These are phyloP conservation scores for Podospora conica DNA, from an alignment of 495 filamentous ascomycete species.

Conservation along the genomic window DNA sequence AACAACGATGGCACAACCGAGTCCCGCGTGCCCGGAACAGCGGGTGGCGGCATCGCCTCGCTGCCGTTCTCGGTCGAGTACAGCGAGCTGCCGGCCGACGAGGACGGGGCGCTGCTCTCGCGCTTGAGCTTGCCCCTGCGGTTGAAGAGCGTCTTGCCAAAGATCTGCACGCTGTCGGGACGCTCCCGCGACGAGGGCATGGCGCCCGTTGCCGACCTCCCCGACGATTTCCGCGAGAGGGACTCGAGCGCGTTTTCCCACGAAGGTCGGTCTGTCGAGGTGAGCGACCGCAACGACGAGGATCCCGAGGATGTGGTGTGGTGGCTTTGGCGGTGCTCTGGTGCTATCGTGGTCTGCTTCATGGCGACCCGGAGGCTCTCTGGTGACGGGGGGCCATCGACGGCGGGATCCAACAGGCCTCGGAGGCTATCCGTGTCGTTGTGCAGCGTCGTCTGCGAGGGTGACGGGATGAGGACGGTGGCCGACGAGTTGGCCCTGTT, in stretches of 20 bases:
- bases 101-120: conserved; percentile 37
- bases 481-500: conserved; percentile 3
- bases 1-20: conserved; percentile 40
- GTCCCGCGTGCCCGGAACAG: conserved; percentile 25
- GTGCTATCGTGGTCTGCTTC: conserved; percentile 45
- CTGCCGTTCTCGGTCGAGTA: conserved; percentile 30
- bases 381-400: conserved; percentile 50
- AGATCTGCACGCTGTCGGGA: conserved; percentile 49
- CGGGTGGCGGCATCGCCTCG: conserved; percentile 21
- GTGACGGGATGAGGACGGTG: conserved; percentile 5
- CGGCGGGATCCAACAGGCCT: conserved; percentile 40
- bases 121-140: conserved; percentile 37
- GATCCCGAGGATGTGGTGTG: conserved; percentile 40
- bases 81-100: conserved; percentile 31
- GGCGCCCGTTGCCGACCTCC: conserved; percentile 38
- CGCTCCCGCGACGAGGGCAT: conserved; percentile 44
- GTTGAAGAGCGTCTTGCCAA: conserved; percentile 48
- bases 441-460: conserved; percentile 13
- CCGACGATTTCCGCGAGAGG: conserved; percentile 46
- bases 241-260: conserved; percentile 41
- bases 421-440: conserved; percentile 25
- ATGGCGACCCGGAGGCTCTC: conserved; percentile 47
- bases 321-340: conserved; percentile 29
- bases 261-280: conserved; percentile 33
- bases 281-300: conserved; percentile 38